Percentiles rank a stretch among this genome's conserved stretches.
Evolutionary conservation across 1,139 yeast species (phyloP).

Genomic region (Scheffersomyces parashehatae): DNA sequence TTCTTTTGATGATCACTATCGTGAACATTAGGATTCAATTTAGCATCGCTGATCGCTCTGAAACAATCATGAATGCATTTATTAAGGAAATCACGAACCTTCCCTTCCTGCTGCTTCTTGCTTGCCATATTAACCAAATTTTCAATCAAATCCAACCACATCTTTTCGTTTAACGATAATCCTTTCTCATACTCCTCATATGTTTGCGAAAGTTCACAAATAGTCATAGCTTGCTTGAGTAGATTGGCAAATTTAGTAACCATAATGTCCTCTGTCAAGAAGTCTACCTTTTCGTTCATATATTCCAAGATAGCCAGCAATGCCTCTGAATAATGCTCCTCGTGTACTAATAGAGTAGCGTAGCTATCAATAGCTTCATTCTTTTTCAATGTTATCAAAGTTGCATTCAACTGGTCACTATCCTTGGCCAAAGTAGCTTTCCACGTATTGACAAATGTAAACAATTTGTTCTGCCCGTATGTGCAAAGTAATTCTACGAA

Average conservation of each 20-base stretch:
- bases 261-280: conserved; percentile 9
- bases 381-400: conserved; percentile 21
- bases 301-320: conserved; percentile 25
- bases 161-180: conserved; percentile 29
- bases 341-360: conserved; percentile 23
- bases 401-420: conserved; percentile 14
- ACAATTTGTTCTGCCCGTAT: conserved; percentile 16
- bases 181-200: conserved; percentile 15
- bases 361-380: conserved; percentile 33
- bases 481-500: conserved; percentile 34
- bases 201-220: conserved; percentile 28
- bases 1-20: conserved; percentile 11
- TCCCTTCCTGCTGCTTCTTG: conserved; percentile 5
- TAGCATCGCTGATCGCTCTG: conserved; percentile 46
- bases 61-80: conserved; percentile 53
- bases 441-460: conserved; percentile 16
- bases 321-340: conserved; percentile 26
- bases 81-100: conserved; percentile 33
- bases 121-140: conserved; percentile 29
- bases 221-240: conserved; percentile 34
- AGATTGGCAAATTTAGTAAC: conserved; percentile 26
- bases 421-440: conserved; percentile 13
- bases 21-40: conserved; percentile 29
- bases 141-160: conserved; percentile 42
- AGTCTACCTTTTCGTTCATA: conserved; percentile 12